Percentiles rank a stretch among this genome's conserved stretches.
Evolutionary conservation across 2,329 filamentous ascomycete species (phyloP).

Genomic region (Raffaelea ambrosiae): DNA sequence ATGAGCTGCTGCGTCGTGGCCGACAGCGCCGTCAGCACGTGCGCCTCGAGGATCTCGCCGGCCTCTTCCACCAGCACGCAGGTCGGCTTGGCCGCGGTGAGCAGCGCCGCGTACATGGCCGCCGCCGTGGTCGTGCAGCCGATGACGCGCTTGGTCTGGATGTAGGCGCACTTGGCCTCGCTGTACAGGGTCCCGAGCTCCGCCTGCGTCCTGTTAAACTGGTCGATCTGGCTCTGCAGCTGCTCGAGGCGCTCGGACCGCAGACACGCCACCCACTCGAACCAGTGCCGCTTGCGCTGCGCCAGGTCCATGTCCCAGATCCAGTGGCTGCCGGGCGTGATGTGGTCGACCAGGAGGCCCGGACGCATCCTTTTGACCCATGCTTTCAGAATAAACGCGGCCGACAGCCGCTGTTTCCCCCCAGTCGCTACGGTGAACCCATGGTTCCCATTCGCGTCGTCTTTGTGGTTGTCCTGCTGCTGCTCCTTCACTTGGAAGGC

Average conservation of each 20-base stretch:
- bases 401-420: neutral
- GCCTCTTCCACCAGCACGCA: constrained; percentile 64
- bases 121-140: constrained; percentile 65
- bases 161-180: neutral
- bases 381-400: neutral
- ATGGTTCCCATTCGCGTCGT: neutral
- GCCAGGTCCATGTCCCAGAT: neutral
- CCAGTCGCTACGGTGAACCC: neutral
- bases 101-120: constrained; percentile 48
- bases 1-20: constrained; percentile 52
- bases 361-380: neutral
- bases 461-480: neutral
- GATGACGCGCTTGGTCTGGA: constrained; percentile 47
- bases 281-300: neutral
- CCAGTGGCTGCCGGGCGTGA: neutral
- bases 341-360: neutral
- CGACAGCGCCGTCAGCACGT: constrained; percentile 51
- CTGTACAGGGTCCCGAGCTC: constrained; percentile 28
- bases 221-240: neutral
- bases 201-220: neutral
- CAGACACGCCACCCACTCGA: neutral
- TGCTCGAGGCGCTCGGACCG: neutral
- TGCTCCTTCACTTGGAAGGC: constrained; percentile 6
- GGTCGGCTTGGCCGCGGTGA: constrained; percentile 46
- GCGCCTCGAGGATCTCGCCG: constrained; percentile 62